phyloP scores from a whole-genome alignment of 2,329 filamentous ascomycete genomes.

The Arthrinium puccinioides region DNA sequence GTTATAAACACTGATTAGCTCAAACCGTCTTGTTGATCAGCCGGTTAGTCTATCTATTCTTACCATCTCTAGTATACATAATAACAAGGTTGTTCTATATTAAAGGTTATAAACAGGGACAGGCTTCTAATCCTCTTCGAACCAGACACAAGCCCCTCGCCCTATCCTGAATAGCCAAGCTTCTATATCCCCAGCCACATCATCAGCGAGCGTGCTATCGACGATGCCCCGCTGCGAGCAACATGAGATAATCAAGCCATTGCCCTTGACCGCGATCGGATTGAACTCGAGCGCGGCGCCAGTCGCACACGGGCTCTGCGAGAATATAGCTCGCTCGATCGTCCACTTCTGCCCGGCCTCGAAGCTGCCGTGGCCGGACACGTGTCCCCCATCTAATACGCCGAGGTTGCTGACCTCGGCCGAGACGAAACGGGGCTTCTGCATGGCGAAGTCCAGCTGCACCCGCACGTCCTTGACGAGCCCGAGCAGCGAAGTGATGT shows the following conservation, averaged over 20 bases:
- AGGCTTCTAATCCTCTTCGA: no score
- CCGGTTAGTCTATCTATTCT: no score
- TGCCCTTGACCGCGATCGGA: slow-evolving; percentile 4
- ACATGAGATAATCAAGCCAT: slow-evolving; percentile 1
- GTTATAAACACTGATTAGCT: no score
- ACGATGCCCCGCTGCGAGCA: slow-evolving; percentile 3
- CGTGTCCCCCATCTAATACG: slow-evolving; percentile 15
- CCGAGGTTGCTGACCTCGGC: slow-evolving; percentile 21
- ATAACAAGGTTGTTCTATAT: no score
- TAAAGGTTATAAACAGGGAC: no score
- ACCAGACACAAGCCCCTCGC: background rate
- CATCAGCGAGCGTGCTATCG: background rate
- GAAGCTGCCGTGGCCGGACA: no score
- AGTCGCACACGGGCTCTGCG: slow-evolving; percentile 2
- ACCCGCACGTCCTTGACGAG: slow-evolving; percentile 17
- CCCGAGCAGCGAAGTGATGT: slow-evolving; percentile 14
- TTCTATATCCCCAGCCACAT: slow-evolving; percentile 1
- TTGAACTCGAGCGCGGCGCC: slow-evolving; percentile 1
- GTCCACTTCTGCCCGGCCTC: slow-evolving; percentile 9
- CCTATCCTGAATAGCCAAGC: slow-evolving; percentile 3
- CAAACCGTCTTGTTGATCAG: no score
- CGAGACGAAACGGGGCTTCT: slow-evolving; percentile 11
- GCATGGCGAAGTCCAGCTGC: background rate
- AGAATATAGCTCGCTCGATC: slow-evolving; percentile 11
- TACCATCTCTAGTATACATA: no score